These are phyloP conservation scores for Plicaturopsis crispa DNA, from an alignment of 768 basidiomycete species.

Conservation along the genomic window DNA sequence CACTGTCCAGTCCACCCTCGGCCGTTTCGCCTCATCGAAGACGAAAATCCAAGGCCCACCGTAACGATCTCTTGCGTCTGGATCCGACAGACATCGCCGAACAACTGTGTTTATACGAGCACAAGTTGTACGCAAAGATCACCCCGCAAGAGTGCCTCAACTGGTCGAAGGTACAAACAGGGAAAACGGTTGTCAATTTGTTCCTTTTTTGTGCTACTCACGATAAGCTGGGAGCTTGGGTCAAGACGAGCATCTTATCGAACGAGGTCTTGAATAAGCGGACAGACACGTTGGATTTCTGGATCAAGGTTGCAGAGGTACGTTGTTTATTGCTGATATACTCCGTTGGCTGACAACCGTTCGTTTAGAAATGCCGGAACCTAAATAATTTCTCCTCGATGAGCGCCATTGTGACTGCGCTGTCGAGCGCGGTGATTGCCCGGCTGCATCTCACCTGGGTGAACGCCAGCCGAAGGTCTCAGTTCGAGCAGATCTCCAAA, in stretches of 20 bases:
- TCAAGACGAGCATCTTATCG: conserved; percentile 53
- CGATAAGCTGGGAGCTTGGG: conserved; percentile 61
- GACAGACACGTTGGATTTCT: conserved; percentile 57
- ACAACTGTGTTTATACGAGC: conserved; percentile 75
- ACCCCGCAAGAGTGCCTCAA: conserved; percentile 67
- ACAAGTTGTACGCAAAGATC: conserved; percentile 59
- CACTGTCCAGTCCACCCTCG: conserved; percentile 8
- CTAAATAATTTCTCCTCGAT: conserved; percentile 63
- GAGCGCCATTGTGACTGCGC: conserved; percentile 56
- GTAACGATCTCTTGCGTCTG: conserved; percentile 56
- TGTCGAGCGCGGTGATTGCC: conserved; percentile 51
- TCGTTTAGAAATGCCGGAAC: conserved; percentile 51
- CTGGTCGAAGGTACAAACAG: conserved; percentile 38
- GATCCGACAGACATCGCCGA: conserved; percentile 69
- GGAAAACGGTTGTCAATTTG: conserved; percentile 34
- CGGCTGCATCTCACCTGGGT: conserved; percentile 60
- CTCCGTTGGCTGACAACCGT: conserved; percentile 5
- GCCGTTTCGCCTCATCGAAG: conserved; percentile 17
- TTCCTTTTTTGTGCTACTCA: conserved; percentile 49
- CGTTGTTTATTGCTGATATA: conserved; percentile 11
- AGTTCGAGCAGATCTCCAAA: conserved; percentile 43
- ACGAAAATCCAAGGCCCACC: conserved; percentile 40
- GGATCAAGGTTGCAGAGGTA: conserved; percentile 78
- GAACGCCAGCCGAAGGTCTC: conserved; percentile 45
- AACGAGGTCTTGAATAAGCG: conserved; percentile 43